These are phyloP conservation scores for Sarcomyxa edulis DNA, from an alignment of 768 basidiomycete species.

Conservation along the genomic window DNA sequence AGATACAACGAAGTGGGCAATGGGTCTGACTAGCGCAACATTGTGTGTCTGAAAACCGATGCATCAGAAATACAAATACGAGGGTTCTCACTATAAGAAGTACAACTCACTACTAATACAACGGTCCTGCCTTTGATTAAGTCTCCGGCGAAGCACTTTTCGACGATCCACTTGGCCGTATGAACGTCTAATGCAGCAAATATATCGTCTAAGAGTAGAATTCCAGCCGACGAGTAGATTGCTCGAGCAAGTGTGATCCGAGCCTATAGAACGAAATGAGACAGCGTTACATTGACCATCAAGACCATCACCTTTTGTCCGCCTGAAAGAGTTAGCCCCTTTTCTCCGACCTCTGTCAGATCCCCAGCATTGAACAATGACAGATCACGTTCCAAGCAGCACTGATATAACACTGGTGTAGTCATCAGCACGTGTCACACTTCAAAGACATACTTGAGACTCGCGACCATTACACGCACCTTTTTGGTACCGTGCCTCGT, in stretches of 20 bases:
- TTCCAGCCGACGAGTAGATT: slow-evolving; percentile 34
- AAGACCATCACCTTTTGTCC: slow-evolving; percentile 30
- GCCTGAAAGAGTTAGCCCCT: slow-evolving; percentile 40
- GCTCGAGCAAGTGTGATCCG: slow-evolving; percentile 40
- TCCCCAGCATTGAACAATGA: slow-evolving; percentile 40
- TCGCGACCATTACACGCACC: not conserved
- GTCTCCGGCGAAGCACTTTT: slow-evolving; percentile 41
- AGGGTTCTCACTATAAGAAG: not conserved
- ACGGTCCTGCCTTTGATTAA: slow-evolving; percentile 39
- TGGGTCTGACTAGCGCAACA: slow-evolving; percentile 35
- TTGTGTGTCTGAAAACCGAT: slow-evolving; percentile 35
- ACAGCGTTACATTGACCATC: slow-evolving; percentile 19
- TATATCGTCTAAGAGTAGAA: slow-evolving; percentile 44
- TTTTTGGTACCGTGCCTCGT: slow-evolving; percentile 72
- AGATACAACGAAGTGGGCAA: slow-evolving; percentile 41
- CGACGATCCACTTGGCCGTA: slow-evolving; percentile 47
- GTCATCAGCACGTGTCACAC: too few species aligned
- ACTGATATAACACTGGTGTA: slow-evolving; percentile 60
- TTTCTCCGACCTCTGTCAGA: slow-evolving; percentile 45
- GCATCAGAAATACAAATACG: not conserved
- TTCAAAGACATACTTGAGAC: too few species aligned
- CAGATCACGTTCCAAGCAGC: slow-evolving; percentile 71
- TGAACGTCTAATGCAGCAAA: slow-evolving; percentile 40
- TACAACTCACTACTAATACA: slow-evolving; percentile 29
- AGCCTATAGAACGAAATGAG: slow-evolving; percentile 15